A percentile compares a stretch with the other conserved stretches of the same genome.
phyloP scores from a whole-genome alignment of 352 stramenopile species.

The Phytophthora brassicae region DNA sequence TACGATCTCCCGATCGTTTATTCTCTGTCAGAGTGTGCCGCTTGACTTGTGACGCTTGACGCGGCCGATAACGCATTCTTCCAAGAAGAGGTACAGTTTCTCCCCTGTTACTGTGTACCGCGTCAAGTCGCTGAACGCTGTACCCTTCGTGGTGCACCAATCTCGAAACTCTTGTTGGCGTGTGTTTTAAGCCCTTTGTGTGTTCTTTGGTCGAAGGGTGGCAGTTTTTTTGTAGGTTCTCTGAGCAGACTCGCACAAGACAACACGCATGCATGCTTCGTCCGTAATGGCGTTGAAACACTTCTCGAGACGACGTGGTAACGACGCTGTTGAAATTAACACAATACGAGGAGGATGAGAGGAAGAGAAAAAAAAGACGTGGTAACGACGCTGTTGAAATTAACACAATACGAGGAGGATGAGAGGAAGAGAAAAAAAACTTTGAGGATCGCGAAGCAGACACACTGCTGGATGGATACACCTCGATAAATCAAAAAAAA shows the following conservation, averaged over 20 bases:
- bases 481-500: too few relatives aligned
- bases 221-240: not conserved
- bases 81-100: not conserved
- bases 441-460: not conserved
- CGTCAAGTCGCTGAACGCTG: not conserved
- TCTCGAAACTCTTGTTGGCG: not conserved
- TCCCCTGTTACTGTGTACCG: not conserved
- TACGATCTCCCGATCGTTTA: not conserved
- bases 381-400: not conserved
- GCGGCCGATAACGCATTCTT: not conserved
- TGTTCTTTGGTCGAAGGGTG: not conserved
- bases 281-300: conserved; percentile 8
- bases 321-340: not conserved
- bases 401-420: not conserved
- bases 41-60: not conserved
- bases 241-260: not conserved
- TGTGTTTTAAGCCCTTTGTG: not conserved
- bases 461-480: not conserved
- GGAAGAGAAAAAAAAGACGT: not conserved
- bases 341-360: not conserved
- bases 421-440: not conserved
- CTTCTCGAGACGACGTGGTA: not conserved
- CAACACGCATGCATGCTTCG: conserved; percentile 2
- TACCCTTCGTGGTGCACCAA: not conserved
- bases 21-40: not conserved